Base-by-base conservation (phyloP, 2,329 filamentous ascomycete genomes). In the Lojkania enalia region DNA sequence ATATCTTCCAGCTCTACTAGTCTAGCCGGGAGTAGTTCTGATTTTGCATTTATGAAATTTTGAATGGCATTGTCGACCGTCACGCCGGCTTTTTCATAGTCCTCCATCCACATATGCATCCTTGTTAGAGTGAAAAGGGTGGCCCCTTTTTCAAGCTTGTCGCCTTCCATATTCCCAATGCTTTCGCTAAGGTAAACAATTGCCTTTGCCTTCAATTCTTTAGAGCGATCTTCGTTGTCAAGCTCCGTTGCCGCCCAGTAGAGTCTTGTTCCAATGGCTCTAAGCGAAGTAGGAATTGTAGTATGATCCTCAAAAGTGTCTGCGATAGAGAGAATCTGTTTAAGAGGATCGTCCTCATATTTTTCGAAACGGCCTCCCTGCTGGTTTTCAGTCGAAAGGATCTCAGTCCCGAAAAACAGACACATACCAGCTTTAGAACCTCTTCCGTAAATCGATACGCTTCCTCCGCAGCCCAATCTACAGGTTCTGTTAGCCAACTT, bases 381-480 rank as follows among this genome's bases (percentile, higher is more conserved):
- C n/a, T n/a, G n/a, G n/a, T n/a, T n/a, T n/a, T n/a, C n/a, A n/a
- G n/a, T n/a, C n/a, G n/a, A n/a, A n/a, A n/a, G n/a, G n/a, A n/a
- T n/a, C n/a, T n/a, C n/a, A n/a, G n/a, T n/a, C n/a, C n/a, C n/a
- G 3, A 13, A 9, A 7, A 40, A 36, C 18, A n/a, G 15, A 20
- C 5, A 38, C 44, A 18, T 31, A 42, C 44, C 18, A 42, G 15
- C 21, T 31, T 36, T 11, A 40, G 13, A 2, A 20, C 25, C 15
- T 38, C 44, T 33, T 42, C 21, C 5, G 44, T 32, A 32, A 38
- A 38, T 19, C 16, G n/a, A 21, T 37, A 47, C 15, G 32, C 32
- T 33, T 47, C 25, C 11, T 16, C 7, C 4, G 35, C 32, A 16
- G 1, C 29, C 32, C 23, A 47, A 7, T 6, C 13, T 13, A 20